Evolutionary conservation across 2,329 filamentous ascomycete genomes (phyloP).

Genomic region (Podosphaera aphanis): DNA sequence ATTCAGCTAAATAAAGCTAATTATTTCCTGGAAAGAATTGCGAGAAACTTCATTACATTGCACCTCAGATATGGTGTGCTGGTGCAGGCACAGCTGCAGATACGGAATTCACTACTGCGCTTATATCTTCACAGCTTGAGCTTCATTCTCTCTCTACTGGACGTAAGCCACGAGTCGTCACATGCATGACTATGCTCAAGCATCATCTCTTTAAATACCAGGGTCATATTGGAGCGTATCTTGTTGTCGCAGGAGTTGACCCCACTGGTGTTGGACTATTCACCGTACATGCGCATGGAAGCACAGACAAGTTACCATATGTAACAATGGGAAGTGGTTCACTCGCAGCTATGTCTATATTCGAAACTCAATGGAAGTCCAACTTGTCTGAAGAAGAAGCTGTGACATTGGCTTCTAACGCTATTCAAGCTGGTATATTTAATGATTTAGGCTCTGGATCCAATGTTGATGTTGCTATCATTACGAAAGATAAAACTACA

Average conservation of each 20-base stretch:
- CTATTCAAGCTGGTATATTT: constrained; percentile 91
- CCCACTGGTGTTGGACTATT: constrained; percentile 88
- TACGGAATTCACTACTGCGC: constrained; percentile 94
- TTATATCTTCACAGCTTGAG: constrained; percentile 97
- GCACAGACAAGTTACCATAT: constrained; percentile 95
- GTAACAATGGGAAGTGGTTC: constrained; percentile 97
- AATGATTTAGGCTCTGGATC: constrained; percentile 93
- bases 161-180: constrained; percentile 89
- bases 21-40: constrained; percentile 44
- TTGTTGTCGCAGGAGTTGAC: constrained; percentile 90
- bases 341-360: constrained; percentile 90
- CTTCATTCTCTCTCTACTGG: constrained; percentile 89
- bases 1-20: constrained; percentile 3
- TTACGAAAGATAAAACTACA: constrained; percentile 85
- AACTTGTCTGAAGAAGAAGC: constrained; percentile 56
- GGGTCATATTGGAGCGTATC: constrained; percentile 90
- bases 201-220: constrained; percentile 98
- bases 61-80: constrained; percentile 97
- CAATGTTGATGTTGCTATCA: constrained; percentile 92
- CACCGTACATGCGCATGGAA: constrained; percentile 95
- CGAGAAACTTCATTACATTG: constrained; percentile 98
- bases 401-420: constrained; percentile 60
- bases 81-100: constrained; percentile 94
- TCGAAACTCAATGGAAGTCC: constrained; percentile 86
- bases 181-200: constrained; percentile 98